Conservation (phyloP, 345 rosid genomes). For the Acer negundo region DNA sequence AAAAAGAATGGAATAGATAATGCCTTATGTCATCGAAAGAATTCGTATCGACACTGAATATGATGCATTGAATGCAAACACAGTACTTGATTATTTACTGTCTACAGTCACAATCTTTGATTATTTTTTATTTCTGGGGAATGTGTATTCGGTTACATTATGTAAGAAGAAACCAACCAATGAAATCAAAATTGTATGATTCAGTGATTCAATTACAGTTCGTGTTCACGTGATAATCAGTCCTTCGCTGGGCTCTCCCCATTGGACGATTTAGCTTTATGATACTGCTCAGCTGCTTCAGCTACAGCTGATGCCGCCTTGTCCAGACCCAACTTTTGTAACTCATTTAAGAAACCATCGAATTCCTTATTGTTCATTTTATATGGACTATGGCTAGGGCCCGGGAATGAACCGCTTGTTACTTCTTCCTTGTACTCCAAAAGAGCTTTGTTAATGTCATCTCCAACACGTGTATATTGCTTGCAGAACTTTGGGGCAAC, state of each 20-base stretch:
- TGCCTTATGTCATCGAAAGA: not conserved
- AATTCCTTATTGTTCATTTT: conserved; percentile 58
- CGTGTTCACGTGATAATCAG: not conserved
- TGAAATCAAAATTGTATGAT: not conserved
- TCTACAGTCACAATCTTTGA: not conserved
- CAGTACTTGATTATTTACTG: not conserved
- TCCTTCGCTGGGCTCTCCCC: no score
- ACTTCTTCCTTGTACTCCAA: conserved; percentile 81
- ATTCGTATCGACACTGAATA: not conserved
- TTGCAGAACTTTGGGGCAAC: conserved; percentile 93
- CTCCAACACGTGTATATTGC: conserved; percentile 74
- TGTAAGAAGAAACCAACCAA: not conserved
- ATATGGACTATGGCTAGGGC: conserved; percentile 75
- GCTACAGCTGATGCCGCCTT: conserved; percentile 75
- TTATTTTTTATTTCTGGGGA: not conserved
- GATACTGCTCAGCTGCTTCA: conserved; percentile 58
- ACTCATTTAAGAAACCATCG: conserved; percentile 60
- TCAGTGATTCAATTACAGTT: not conserved
- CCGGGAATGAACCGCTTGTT: conserved; percentile 64
- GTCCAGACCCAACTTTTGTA: conserved; percentile 70
- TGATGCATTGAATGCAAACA: not conserved
- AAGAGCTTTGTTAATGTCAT: conserved; percentile 73
- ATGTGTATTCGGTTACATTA: not conserved
- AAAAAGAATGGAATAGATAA: not conserved
- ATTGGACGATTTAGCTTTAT: conserved; percentile 7